phyloP scores from a whole-genome alignment of 2,329 filamentous ascomycete genomes.

The Tolypocladium inflatum region DNA sequence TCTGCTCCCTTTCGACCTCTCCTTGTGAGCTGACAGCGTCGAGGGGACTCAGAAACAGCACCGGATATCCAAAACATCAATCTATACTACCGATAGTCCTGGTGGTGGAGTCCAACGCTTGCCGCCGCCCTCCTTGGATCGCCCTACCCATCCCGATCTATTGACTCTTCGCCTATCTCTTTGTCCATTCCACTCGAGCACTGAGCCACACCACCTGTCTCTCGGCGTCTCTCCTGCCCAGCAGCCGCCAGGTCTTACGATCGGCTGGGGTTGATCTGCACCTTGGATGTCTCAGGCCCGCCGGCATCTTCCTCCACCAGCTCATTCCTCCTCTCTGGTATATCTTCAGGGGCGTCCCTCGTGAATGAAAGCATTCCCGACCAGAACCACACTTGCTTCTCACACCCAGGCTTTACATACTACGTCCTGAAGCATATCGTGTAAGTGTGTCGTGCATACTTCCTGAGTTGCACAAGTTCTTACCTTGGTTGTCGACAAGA shows the following conservation, averaged over 20 bases:
- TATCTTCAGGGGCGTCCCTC: slow-evolving; percentile 31
- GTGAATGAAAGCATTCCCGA: slow-evolving; percentile 24
- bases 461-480: background rate
- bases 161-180: slow-evolving; percentile 10
- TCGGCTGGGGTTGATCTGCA: slow-evolving; percentile 23
- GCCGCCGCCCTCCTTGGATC: slow-evolving; percentile 10
- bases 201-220: slow-evolving; percentile 21
- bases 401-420: slow-evolving; percentile 1
- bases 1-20: slow-evolving; percentile 6
- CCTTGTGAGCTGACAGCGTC: slow-evolving; percentile 5
- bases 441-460: background rate
- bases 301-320: slow-evolving; percentile 19
- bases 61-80: slow-evolving; percentile 14
- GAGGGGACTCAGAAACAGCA: slow-evolving; percentile 10
- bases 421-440: background rate
- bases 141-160: slow-evolving; percentile 17
- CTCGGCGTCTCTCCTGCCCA: slow-evolving; percentile 20
- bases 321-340: slow-evolving; percentile 28
- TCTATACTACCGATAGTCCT: slow-evolving; percentile 13
- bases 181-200: slow-evolving; percentile 23
- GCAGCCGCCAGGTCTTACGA: slow-evolving; percentile 18
- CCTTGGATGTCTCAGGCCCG: slow-evolving; percentile 23
- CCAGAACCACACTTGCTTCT: slow-evolving; percentile 14
- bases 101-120: slow-evolving; percentile 10
- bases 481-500: background rate